A percentile compares a stretch with the other conserved stretches of the same genome.
phyloP scores from a whole-genome alignment of 169 alveolate genomes.

The Plasmodium relictum region DNA sequence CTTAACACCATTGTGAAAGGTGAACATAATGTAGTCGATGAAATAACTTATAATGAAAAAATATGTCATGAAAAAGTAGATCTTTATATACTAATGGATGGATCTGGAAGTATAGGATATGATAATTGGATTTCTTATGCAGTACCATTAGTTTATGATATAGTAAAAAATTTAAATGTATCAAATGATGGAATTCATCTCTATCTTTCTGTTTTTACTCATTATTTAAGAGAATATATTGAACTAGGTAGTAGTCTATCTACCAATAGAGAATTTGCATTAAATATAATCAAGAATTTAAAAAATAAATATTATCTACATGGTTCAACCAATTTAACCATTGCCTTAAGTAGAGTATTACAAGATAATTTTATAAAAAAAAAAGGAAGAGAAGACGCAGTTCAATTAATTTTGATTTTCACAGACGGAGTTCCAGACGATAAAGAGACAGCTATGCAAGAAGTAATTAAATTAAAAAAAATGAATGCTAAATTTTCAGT shows the following conservation, averaged over 20 bases:
- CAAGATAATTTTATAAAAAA: not conserved
- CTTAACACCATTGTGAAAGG: conserved; percentile 9
- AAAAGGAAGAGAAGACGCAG: conserved; percentile 21
- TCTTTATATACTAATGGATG: conserved; percentile 38
- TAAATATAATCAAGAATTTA: not conserved
- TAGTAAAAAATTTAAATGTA: conserved; percentile 19
- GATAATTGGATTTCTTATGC: conserved; percentile 21
- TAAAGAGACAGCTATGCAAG: not conserved
- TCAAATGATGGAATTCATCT: conserved; percentile 24
- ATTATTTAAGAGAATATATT: conserved; percentile 6
- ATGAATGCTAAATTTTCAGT: conserved; percentile 27
- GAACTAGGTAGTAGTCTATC: conserved; percentile 13
- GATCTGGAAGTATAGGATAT: conserved; percentile 66
- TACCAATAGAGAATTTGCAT: conserved; percentile 8
- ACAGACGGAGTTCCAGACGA: conserved; percentile 67
- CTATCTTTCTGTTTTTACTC: conserved; percentile 6
- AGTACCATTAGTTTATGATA: conserved; percentile 9
- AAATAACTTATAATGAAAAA: conserved; percentile 48
- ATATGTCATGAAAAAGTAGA: conserved; percentile 66
- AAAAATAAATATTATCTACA: not conserved
- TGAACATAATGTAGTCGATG: conserved; percentile 6
- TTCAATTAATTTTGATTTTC: conserved; percentile 36
- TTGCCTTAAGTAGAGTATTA: conserved; percentile 9
- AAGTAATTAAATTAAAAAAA: not conserved
- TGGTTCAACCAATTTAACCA: conserved; percentile 28